Percentiles rank a stretch among this genome's conserved stretches.
Conservation (phyloP, 192 early-diverging fungal species). For the Nowakowskiella sp. region DNA sequence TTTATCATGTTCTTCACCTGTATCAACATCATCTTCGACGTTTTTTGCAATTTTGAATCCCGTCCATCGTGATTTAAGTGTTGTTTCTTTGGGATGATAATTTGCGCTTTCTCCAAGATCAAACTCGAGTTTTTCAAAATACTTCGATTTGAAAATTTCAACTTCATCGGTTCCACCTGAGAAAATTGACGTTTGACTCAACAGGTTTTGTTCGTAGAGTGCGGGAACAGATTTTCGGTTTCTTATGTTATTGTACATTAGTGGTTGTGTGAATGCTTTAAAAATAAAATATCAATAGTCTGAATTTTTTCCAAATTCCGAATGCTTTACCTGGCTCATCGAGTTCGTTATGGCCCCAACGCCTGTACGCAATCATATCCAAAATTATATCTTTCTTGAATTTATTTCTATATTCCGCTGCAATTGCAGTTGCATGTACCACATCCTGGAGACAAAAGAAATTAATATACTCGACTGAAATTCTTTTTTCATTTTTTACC, state of each 20-base stretch:
- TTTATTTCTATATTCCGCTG: conserved; percentile 83
- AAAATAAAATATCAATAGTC: not conserved
- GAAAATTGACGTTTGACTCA: conserved; percentile 8
- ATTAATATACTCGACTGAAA: too few species aligned
- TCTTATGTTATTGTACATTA: conserved; percentile 94
- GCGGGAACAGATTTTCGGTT: conserved; percentile 72
- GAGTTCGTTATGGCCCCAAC: conserved; percentile 96
- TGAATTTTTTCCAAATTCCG: not conserved
- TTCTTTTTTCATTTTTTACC: too few species aligned
- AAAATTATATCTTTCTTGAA: conserved; percentile 94
- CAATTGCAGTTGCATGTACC: conserved; percentile 70
- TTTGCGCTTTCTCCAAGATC: conserved; percentile 50
- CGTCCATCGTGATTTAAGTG: conserved; percentile 74
- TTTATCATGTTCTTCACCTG: conserved; percentile 10
- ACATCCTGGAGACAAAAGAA: conserved; percentile 61
- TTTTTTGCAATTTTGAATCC: conserved; percentile 58
- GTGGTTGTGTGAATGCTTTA: conserved; percentile 82
- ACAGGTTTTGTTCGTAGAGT: conserved; percentile 73
- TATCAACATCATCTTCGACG: conserved; percentile 37
- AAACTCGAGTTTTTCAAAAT: conserved; percentile 51
- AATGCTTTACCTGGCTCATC: conserved; percentile 69
- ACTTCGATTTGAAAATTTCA: conserved; percentile 49
- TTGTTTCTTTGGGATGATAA: conserved; percentile 41
- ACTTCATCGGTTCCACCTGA: conserved; percentile 12
- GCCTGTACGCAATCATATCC: conserved; percentile 89